Conservation (phyloP, 768 basidiomycete genomes). For the Lactarius indigo region DNA sequence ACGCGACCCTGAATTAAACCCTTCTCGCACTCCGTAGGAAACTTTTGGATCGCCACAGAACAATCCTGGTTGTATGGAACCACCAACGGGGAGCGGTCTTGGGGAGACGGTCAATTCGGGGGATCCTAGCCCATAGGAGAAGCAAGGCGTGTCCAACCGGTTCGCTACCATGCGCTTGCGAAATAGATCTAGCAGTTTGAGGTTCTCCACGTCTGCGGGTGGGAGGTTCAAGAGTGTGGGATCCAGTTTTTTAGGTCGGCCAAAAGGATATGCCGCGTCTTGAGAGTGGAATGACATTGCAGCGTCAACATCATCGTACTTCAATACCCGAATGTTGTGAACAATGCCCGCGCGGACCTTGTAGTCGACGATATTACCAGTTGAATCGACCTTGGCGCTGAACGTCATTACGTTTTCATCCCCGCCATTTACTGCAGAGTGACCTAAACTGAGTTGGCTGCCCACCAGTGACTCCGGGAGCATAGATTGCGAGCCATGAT, state of each 20-base stretch:
- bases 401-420: slow-evolving; percentile 71
- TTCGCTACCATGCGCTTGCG: slow-evolving; percentile 12
- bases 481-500: slow-evolving; percentile 63
- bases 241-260: slow-evolving; percentile 25
- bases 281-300: slow-evolving; percentile 36
- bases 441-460: slow-evolving; percentile 49
- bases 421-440: slow-evolving; percentile 30
- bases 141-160: slow-evolving; percentile 3
- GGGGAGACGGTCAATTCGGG: slow-evolving; percentile 30
- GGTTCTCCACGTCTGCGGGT: slow-evolving; percentile 25
- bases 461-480: slow-evolving; percentile 60
- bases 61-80: slow-evolving; percentile 18
- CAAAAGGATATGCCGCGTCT: slow-evolving; percentile 43
- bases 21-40: slow-evolving; percentile 41
- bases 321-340: slow-evolving; percentile 57
- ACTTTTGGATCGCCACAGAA: slow-evolving; percentile 51
- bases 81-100: slow-evolving; percentile 24
- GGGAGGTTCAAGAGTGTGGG: slow-evolving; percentile 10
- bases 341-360: slow-evolving; percentile 70
- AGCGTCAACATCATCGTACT: slow-evolving; percentile 66
- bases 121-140: neutral
- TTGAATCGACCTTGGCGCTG: slow-evolving; percentile 61
- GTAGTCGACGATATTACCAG: slow-evolving; percentile 67
- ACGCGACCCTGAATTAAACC: slow-evolving; percentile 42
- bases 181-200: slow-evolving; percentile 34